A percentile compares a stretch with the other conserved stretches of the same genome.
Evolutionary conservation across 805 yeast genomes (phyloP).

Genomic region (Metschnikowia rubicola): DNA sequence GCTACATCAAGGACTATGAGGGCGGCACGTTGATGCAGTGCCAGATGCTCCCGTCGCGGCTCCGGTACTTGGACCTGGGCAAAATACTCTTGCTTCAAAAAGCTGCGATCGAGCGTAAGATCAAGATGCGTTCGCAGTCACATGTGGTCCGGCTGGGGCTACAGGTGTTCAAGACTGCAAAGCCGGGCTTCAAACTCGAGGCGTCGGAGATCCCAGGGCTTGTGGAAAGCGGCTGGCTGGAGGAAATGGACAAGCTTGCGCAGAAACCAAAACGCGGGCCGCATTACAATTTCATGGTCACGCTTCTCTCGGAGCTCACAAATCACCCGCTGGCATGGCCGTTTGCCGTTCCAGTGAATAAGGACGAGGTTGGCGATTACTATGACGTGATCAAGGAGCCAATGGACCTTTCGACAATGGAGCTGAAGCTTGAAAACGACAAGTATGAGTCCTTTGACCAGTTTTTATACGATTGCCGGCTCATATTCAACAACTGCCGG

Average conservation of each 20-base stretch:
- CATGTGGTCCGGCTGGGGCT: slow-evolving; percentile 82
- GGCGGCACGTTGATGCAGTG: slow-evolving; percentile 99
- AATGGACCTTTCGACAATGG: slow-evolving; percentile 97
- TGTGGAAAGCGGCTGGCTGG: slow-evolving; percentile 94
- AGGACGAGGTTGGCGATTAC: slow-evolving; percentile 93
- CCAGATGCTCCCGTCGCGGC: slow-evolving; percentile 78
- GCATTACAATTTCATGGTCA: slow-evolving; percentile 91
- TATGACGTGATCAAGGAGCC: slow-evolving; percentile 96
- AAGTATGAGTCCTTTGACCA: slow-evolving; percentile 88
- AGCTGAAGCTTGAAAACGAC: slow-evolving; percentile 85
- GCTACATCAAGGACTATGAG: slow-evolving; percentile 97
- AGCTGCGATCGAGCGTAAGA: slow-evolving; percentile 85
- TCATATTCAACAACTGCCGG: slow-evolving; percentile 88
- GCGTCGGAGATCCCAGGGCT: slow-evolving; percentile 80
- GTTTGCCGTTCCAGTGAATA: slow-evolving; percentile 86
- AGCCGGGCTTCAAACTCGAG: slow-evolving; percentile 16
- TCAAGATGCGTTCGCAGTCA: slow-evolving; percentile 72
- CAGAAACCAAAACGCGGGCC: slow-evolving; percentile 93
- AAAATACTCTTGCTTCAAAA: slow-evolving; percentile 83
- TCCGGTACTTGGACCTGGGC: slow-evolving; percentile 81
- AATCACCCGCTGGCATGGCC: slow-evolving; percentile 99
- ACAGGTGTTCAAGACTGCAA: slow-evolving; percentile 72
- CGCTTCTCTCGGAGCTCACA: slow-evolving; percentile 79
- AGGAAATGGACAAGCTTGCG: slow-evolving; percentile 96
- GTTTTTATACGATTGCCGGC: slow-evolving; percentile 81